Percentiles rank a stretch among this genome's conserved stretches.
phyloP scores from a whole-genome alignment of 345 rosid genomes.

The Syzygium aqueum region DNA sequence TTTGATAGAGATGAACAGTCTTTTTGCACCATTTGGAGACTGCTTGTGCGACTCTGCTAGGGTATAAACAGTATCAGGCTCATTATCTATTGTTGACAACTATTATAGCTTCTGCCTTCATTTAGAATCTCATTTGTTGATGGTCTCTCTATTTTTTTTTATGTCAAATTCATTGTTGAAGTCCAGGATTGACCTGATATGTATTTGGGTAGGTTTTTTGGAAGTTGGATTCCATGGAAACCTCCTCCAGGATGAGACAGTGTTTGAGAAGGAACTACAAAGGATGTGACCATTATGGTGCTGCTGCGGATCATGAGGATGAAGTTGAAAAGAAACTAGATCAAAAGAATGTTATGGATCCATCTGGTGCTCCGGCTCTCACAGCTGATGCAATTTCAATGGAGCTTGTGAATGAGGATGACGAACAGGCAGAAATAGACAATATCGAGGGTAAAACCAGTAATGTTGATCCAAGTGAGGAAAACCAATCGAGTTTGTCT shows the following conservation, averaged over 20 bases:
- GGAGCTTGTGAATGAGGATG: constrained; percentile 68
- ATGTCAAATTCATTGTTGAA: neutral
- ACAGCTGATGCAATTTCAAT: constrained; percentile 81
- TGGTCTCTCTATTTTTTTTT: neutral
- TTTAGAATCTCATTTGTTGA: neutral
- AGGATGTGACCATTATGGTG: constrained; percentile 86
- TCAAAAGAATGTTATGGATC: constrained; percentile 37
- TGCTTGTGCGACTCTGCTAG: constrained; percentile 46
- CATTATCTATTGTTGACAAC: neutral
- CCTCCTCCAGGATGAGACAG: constrained; percentile 91
- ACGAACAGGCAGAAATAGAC: constrained; percentile 64
- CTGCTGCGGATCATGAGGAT: constrained; percentile 87
- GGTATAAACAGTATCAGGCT: constrained; percentile 28
- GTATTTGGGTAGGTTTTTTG: constrained; percentile 63
- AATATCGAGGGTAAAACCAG: constrained; percentile 36
- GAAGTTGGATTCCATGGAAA: constrained; percentile 96
- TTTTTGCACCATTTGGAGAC: constrained; percentile 70
- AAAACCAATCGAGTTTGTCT: constrained; percentile 31
- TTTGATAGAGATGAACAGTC: constrained; percentile 78
- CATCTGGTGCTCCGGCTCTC: constrained; percentile 62
- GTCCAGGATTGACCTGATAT: neutral
- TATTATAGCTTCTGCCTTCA: neutral
- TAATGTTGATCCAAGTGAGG: constrained; percentile 30
- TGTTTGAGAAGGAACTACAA: constrained; percentile 73
- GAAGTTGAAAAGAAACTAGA: constrained; percentile 29